phyloP scores from a whole-genome alignment of 169 alveolate species.

The Plasmodium cynomolgi region DNA sequence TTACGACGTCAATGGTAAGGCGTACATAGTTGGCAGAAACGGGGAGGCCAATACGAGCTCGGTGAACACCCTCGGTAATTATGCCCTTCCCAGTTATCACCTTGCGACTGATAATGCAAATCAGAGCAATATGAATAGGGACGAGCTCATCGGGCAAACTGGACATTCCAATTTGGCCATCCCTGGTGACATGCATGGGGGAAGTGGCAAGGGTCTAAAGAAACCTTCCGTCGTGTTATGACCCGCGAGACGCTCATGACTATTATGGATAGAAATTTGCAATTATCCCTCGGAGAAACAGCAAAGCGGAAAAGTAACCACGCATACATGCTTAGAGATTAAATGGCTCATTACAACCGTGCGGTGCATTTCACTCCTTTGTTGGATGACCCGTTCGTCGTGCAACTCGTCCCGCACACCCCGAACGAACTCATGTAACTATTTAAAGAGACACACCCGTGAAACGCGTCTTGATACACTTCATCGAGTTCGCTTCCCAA shows the following conservation, averaged over 20 bases:
- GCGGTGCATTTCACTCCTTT: background rate
- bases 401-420: background rate
- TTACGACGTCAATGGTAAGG: conserved; percentile 5
- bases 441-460: background rate
- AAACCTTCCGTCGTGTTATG: background rate
- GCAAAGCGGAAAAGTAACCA: background rate
- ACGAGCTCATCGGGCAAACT: background rate
- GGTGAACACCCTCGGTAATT: background rate
- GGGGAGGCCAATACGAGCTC: background rate
- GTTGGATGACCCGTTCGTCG: background rate
- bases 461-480: background rate
- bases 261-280: background rate
- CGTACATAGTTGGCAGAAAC: background rate
- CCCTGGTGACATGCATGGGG: background rate
- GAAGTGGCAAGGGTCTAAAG: background rate
- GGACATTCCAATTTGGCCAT: background rate
- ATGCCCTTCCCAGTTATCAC: background rate
- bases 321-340: background rate
- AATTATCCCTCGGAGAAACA: background rate
- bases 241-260: background rate
- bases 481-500: background rate
- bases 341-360: background rate
- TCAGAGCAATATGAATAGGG: background rate
- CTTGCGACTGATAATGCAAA: background rate
- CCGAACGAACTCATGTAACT: background rate